These are phyloP conservation scores for Baorangia bicolor DNA, from an alignment of 768 basidiomycete species.

Conservation along the genomic window DNA sequence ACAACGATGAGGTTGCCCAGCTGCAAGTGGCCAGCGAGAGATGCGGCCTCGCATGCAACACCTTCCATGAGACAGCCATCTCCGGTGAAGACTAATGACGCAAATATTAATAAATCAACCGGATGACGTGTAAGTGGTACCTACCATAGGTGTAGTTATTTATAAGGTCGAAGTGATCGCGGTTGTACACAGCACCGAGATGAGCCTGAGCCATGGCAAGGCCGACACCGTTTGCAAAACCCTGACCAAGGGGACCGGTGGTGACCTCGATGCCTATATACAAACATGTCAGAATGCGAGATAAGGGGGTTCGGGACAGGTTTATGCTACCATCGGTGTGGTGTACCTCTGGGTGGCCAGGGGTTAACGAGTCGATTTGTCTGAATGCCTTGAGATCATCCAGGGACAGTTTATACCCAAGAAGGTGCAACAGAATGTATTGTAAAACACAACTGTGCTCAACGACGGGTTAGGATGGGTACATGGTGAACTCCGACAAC, in stretches of 20 bases:
- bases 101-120: slow-evolving; percentile 2
- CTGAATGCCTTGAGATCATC: slow-evolving; percentile 94
- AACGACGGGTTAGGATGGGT: slow-evolving; percentile 2
- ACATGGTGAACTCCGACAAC: not conserved
- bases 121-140: slow-evolving; percentile 5
- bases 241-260: slow-evolving; percentile 94
- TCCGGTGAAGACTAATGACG: slow-evolving; percentile 72
- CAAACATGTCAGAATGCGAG: slow-evolving; percentile 5
- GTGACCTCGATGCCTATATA: slow-evolving; percentile 78
- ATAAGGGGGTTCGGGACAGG: not conserved
- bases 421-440: slow-evolving; percentile 87
- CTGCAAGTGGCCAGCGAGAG: slow-evolving; percentile 90
- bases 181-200: slow-evolving; percentile 87
- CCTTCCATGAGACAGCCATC: slow-evolving; percentile 99
- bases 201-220: slow-evolving; percentile 93
- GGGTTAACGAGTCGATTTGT: slow-evolving; percentile 85
- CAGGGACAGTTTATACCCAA: slow-evolving; percentile 89
- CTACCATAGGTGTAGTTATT: slow-evolving; percentile 88
- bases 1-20: slow-evolving; percentile 91
- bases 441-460: slow-evolving; percentile 80
- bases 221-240: slow-evolving; percentile 91
- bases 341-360: slow-evolving; percentile 85
- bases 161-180: slow-evolving; percentile 74
- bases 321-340: slow-evolving; percentile 56
- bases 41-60: slow-evolving; percentile 89